Percentiles rank a stretch among this genome's conserved stretches.
Conservation (phyloP, 176 grass and related monocot species). For the Saccharum spontaneum region DNA sequence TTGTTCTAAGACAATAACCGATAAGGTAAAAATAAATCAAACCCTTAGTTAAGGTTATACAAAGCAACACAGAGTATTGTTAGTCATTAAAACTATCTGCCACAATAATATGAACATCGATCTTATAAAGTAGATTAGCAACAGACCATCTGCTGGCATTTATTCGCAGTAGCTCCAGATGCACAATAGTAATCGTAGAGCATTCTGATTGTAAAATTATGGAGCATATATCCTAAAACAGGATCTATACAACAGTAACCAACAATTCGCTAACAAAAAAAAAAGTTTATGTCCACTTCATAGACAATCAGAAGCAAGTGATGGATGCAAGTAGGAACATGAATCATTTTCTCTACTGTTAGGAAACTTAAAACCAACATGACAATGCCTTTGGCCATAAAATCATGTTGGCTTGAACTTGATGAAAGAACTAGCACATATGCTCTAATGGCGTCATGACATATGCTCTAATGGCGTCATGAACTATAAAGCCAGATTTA, state of each 20-base stretch:
- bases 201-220: constrained; percentile 1
- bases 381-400: neutral
- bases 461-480: constrained; percentile 3
- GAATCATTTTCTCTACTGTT: constrained; percentile 11
- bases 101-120: neutral
- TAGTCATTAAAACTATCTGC: neutral
- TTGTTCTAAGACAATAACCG: neutral
- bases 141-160: neutral
- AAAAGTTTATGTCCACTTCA: neutral
- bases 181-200: neutral
- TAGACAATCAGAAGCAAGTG: neutral
- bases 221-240: neutral
- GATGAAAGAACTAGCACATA: constrained; percentile 14
- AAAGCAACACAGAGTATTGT: neutral
- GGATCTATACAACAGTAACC: neutral
- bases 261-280: neutral
- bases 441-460: neutral
- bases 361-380: neutral
- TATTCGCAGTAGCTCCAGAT: constrained; percentile 25
- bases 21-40: constrained; percentile 23
- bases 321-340: neutral
- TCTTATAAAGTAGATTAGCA: neutral
- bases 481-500: constrained; percentile 14
- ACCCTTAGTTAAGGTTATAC: neutral
- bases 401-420: neutral